These are phyloP conservation scores for Lignosus rhinocerotis DNA, from an alignment of 1,284 basidiomycete genomes.

Conservation along the genomic window DNA sequence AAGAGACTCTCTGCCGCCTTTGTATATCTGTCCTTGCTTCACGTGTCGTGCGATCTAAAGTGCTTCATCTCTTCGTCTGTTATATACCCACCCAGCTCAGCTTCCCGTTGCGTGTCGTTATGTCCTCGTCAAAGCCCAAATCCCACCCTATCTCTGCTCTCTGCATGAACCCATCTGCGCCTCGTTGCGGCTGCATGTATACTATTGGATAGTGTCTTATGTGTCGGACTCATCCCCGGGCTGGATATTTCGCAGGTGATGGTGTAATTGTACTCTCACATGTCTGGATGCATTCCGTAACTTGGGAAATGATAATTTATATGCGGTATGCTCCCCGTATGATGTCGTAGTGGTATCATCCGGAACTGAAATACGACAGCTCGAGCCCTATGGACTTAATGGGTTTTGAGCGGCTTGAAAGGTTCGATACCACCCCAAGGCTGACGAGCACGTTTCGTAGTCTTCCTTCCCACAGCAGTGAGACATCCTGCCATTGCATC, in stretches of 20 bases:
- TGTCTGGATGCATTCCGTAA: conserved; percentile 20
- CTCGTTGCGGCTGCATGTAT: conserved; percentile 14
- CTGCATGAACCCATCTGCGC: not conserved
- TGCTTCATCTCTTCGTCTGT: conserved; percentile 5
- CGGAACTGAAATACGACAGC: conserved; percentile 88
- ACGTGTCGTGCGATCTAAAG: not conserved
- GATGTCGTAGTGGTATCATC: conserved; percentile 33
- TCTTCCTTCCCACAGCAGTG: conserved; percentile 94
- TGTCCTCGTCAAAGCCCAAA: not conserved
- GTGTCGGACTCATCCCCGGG: conserved; percentile 18
- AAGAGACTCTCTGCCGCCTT: not conserved
- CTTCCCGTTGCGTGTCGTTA: not conserved
- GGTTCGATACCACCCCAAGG: conserved; percentile 85
- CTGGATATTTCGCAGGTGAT: conserved; percentile 22
- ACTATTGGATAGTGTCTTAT: conserved; percentile 12
- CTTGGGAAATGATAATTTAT: conserved; percentile 11
- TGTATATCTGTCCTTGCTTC: conserved; percentile 9
- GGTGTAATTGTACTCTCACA: conserved; percentile 19
- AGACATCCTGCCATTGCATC: conserved; percentile 64
- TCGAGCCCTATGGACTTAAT: conserved; percentile 89
- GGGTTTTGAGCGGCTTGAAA: conserved; percentile 80
- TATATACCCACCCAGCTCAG: conserved; percentile 11
- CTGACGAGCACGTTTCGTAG: conserved; percentile 88
- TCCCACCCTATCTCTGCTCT: not conserved
- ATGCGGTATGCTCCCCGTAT: not conserved